A percentile compares a stretch with the other conserved stretches of the same genome.
Conservation (phyloP, 345 rosid species). For the Linum lewisii region DNA sequence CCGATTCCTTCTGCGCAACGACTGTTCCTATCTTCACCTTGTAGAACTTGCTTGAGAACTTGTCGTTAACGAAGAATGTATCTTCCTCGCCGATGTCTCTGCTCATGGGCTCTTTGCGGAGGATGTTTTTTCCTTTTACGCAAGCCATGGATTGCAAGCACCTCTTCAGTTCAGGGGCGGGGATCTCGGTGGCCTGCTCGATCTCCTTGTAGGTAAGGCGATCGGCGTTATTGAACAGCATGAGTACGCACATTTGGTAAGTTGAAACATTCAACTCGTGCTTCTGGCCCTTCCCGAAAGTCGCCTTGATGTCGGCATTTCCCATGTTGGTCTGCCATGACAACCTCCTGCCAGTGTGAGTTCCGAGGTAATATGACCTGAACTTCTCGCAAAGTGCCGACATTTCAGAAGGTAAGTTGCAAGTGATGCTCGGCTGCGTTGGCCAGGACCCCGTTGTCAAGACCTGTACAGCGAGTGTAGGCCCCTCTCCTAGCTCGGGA, state of each 20-base stretch:
- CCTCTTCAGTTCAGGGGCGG: constrained; percentile 76
- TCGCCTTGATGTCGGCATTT: constrained; percentile 82
- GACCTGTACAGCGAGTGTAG: constrained; percentile 84
- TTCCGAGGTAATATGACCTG: constrained; percentile 86
- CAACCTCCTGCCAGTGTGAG: constrained; percentile 88
- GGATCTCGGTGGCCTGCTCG: constrained; percentile 88
- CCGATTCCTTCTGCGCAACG: constrained; percentile 94
- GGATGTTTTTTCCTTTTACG: constrained; percentile 83
- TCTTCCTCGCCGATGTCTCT: constrained; percentile 94
- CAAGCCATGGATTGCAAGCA: constrained; percentile 92
- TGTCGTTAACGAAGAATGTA: constrained; percentile 70
- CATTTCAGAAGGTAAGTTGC: constrained; percentile 90
- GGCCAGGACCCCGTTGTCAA: constrained; percentile 98
- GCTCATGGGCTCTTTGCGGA: constrained; percentile 95
- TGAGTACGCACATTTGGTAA: constrained; percentile 94
- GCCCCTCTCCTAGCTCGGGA: constrained; percentile 78
- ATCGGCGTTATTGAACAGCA: constrained; percentile 82
- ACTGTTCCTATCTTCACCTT: constrained; percentile 99
- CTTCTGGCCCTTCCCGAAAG: constrained; percentile 92
- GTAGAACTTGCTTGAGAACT: constrained; percentile 85
- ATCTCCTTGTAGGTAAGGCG: constrained; percentile 82
- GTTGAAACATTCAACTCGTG: constrained; percentile 97
- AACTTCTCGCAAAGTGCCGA: constrained; percentile 86
- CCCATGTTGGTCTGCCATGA: constrained; percentile 99
- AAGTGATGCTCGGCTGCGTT: constrained; percentile 67